Evolutionary conservation across 306 rosid genomes (phyloP).

Genomic region (Begonia peltatifolia): DNA sequence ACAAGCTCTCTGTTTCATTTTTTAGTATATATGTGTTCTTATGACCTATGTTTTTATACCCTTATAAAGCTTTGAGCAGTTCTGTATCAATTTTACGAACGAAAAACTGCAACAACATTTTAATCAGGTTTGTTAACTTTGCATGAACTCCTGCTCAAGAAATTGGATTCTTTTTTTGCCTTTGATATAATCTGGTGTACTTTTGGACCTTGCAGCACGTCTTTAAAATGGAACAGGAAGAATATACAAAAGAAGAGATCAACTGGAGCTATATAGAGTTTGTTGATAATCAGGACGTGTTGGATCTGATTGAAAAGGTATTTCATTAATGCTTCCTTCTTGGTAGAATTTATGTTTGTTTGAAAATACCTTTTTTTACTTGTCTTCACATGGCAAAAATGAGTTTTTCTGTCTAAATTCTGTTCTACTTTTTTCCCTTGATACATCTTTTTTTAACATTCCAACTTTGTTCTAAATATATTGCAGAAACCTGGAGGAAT

Average conservation of each 20-base stretch:
- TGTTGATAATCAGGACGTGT: conserved; percentile 96
- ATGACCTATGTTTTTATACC: conserved; percentile 20
- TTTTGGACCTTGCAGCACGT: conserved; percentile 66
- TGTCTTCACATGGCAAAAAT: too few species aligned
- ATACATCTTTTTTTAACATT: conserved; percentile 12
- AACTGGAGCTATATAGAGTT: conserved; percentile 99
- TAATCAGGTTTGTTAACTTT: conserved; percentile 68
- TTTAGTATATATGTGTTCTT: conserved; percentile 6
- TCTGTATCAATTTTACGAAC: conserved; percentile 95
- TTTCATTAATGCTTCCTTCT: conserved; percentile 13
- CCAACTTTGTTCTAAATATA: conserved; percentile 11
- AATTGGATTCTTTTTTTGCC: conserved; percentile 1
- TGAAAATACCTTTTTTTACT: too few species aligned
- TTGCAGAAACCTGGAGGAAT: conserved; percentile 99
- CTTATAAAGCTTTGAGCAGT: conserved; percentile 85
- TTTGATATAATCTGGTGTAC: conserved; percentile 10
- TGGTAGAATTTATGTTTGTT: neutral
- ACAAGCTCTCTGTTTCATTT: conserved; percentile 12
- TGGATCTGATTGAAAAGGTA: conserved; percentile 98
- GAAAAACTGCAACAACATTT: conserved; percentile 99
- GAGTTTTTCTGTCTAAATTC: neutral
- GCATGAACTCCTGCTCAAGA: conserved; percentile 9
- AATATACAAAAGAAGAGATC: conserved; percentile 91
- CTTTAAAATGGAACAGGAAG: conserved; percentile 99
- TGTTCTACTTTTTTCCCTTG: conserved; percentile 3